Evolutionary conservation across 176 grass and related monocot genomes (phyloP).

Genomic region (Carex littledalei): DNA sequence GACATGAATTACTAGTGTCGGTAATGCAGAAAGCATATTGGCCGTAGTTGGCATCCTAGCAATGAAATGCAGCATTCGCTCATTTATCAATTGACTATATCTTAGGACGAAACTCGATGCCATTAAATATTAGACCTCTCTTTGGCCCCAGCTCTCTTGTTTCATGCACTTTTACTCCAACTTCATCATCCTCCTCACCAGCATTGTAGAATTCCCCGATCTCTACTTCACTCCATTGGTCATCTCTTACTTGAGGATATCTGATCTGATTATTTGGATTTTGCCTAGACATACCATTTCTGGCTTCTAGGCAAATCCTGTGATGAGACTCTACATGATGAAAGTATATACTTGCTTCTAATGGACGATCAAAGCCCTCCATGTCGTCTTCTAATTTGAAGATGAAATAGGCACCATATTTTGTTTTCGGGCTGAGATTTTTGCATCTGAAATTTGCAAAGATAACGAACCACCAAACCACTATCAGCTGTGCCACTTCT

Average conservation of each 20-base stretch:
- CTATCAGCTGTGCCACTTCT: not conserved
- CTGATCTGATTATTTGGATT: not conserved
- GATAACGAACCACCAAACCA: not conserved
- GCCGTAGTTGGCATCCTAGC: too few species aligned
- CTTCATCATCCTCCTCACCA: not conserved
- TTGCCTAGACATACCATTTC: not conserved
- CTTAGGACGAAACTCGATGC: not conserved
- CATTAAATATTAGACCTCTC: not conserved
- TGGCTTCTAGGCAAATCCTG: not conserved
- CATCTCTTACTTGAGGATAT: slow-evolving; percentile 3
- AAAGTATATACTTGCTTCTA: not conserved
- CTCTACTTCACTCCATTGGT: slow-evolving; percentile 1
- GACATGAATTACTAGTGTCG: too few species aligned
- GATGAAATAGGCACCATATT: not conserved
- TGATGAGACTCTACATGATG: not conserved
- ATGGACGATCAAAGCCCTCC: not conserved
- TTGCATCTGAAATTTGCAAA: not conserved
- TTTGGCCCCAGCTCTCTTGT: not conserved
- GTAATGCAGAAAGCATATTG: too few species aligned
- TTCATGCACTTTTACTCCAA: not conserved
- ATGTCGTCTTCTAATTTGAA: slow-evolving; percentile 3
- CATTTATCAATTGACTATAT: too few species aligned
- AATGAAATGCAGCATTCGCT: too few species aligned
- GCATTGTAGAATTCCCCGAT: not conserved
- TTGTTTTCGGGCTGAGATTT: not conserved